Base-by-base conservation (phyloP, 352 stramenopile genomes). In the Globisporangium heterothallicum region DNA sequence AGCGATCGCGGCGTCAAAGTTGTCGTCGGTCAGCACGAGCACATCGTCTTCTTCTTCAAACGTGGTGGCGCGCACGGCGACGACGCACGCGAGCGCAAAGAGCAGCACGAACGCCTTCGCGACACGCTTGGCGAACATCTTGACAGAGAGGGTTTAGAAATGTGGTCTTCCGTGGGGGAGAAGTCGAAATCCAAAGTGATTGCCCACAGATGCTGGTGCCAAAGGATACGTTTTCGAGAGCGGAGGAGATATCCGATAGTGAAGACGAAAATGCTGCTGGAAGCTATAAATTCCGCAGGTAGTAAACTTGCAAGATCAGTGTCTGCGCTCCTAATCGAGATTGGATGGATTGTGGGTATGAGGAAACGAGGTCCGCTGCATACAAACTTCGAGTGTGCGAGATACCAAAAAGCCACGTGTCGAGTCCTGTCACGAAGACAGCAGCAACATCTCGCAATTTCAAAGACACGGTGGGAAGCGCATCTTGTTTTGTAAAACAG, bases 1-100 rank as follows among this genome's bases (percentile, higher is more conserved):
- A 32, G 69, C 64, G 19, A 97, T 72, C 16, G 88, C 88, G 25
- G 88, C 84, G 41, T 94, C 88, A 59, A 97, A 95, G 76, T 93
- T 96, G 64, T 88, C 71, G 63, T 97, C 85, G 47, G 78, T 95
- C 55, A 97, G 74, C 43, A 96, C 85, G 38, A 97, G 64, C 63
- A 97, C 91, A 63, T 92, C 79, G 22, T 96, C 86, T 59, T 96
- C 88, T 64, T 96, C 79, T 52, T 93, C 77, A 49, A 86, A 73
- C 49, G 81, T 74, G 43, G 72, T 58, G 47, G 69, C 75, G 25
- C 58, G 61, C 49, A 67, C 51, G 29, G 26, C 19, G 32, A 49
- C 64, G 34, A 79, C 65, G 42, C 74, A 59, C 29, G 61, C 77
- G 35, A 87, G 59, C 43, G 74, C 67, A 21, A 73, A 58, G 22